These are phyloP conservation scores for Cavenderia fasciculata DNA, from an alignment of 78 protist genomes.

Conservation along the genomic window DNA sequence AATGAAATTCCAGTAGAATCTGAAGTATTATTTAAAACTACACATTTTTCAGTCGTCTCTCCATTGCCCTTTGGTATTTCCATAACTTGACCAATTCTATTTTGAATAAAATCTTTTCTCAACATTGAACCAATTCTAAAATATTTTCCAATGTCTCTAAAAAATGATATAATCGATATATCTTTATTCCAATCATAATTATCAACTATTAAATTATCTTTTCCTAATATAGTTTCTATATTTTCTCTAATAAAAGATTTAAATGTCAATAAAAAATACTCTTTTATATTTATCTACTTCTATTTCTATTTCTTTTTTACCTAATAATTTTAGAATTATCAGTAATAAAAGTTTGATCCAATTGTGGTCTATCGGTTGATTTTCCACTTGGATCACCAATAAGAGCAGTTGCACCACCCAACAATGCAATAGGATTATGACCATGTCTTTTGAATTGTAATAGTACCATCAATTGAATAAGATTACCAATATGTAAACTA, in stretches of 20 bases:
- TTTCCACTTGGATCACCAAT: slow-evolving; percentile 94
- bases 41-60: background rate
- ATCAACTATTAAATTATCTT: slow-evolving; percentile 61
- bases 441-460: slow-evolving; percentile 67
- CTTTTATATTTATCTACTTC: background rate
- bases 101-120: slow-evolving; percentile 65
- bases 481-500: slow-evolving; percentile 91
- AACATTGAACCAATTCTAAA: slow-evolving; percentile 78
- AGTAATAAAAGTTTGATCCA: slow-evolving; percentile 18
- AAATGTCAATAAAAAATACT: background rate
- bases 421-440: slow-evolving; percentile 58
- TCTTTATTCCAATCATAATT: slow-evolving; percentile 86
- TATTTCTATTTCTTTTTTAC: background rate
- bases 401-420: slow-evolving; percentile 93
- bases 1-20: slow-evolving; percentile 53
- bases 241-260: slow-evolving; percentile 3
- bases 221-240: slow-evolving; percentile 30
- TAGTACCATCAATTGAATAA: slow-evolving; percentile 81
- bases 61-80: background rate
- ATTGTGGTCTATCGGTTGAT: slow-evolving; percentile 76
- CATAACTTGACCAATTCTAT: background rate
- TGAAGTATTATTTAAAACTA: background rate
- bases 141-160: slow-evolving; percentile 72
- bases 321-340: slow-evolving; percentile 1
- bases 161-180: slow-evolving; percentile 44